Conservation (phyloP, 192 early-diverging fungal genomes). For the Rhizophagus sp. region DNA sequence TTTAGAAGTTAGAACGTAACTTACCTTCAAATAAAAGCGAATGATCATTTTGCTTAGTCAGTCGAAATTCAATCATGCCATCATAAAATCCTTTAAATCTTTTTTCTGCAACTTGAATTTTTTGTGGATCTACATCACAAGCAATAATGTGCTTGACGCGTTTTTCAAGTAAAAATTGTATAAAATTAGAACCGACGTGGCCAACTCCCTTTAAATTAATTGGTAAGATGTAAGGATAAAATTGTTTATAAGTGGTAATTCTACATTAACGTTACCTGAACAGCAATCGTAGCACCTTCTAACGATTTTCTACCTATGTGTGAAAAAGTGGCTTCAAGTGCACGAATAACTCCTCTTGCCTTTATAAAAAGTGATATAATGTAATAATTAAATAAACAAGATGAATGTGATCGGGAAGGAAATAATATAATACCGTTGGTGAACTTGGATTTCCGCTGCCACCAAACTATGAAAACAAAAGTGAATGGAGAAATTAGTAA, state of each 20-base stretch:
- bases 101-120: slow-evolving; percentile 17
- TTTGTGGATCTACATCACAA: slow-evolving; percentile 32
- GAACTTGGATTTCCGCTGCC: slow-evolving; percentile 44
- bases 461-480: slow-evolving; percentile 24
- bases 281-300: slow-evolving; percentile 38
- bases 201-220: slow-evolving; percentile 31
- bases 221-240: too few relatives aligned
- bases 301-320: slow-evolving; percentile 32
- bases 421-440: slow-evolving; percentile 34
- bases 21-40: slow-evolving; percentile 38
- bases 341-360: slow-evolving; percentile 42
- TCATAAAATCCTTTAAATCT: slow-evolving; percentile 3
- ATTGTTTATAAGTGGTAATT: too few relatives aligned
- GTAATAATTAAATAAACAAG: not conserved
- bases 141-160: slow-evolving; percentile 37
- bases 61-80: slow-evolving; percentile 11
- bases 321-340: slow-evolving; percentile 44
- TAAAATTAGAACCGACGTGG: slow-evolving; percentile 37
- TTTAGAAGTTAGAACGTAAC: not conserved
- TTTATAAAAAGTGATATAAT: not conserved
- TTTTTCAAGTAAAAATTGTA: slow-evolving; percentile 34
- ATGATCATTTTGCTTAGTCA: slow-evolving; percentile 12
- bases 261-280: slow-evolving; percentile 34
- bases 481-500: not conserved
- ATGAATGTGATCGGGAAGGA: not conserved